These are phyloP conservation scores for Centella asiatica DNA, from an alignment of 129 eudicot species.

Conservation along the genomic window DNA sequence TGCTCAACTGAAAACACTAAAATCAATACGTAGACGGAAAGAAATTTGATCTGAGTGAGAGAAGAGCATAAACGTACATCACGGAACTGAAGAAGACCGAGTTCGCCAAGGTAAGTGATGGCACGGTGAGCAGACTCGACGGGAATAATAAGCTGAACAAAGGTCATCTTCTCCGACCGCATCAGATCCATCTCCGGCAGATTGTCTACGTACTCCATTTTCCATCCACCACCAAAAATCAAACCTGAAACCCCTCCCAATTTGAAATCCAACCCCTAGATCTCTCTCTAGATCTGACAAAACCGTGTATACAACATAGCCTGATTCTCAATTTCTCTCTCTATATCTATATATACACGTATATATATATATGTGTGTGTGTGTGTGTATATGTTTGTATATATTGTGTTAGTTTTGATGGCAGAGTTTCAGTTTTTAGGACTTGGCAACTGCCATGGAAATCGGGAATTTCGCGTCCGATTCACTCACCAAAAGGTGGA, in stretches of 20 bases:
- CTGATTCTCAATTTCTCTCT: slow-evolving; percentile 2
- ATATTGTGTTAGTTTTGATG: not conserved
- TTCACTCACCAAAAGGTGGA: not conserved
- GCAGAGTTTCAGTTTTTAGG: not conserved
- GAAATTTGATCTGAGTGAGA: slow-evolving; percentile 10
- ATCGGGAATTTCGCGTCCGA: slow-evolving; percentile 13
- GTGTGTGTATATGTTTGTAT: not conserved
- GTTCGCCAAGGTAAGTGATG: slow-evolving; percentile 80
- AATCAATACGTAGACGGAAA: slow-evolving; percentile 1
- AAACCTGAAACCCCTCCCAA: not conserved
- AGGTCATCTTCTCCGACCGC: slow-evolving; percentile 95
- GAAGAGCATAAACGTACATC: slow-evolving; percentile 40
- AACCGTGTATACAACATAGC: not conserved
- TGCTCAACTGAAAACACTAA: slow-evolving; percentile 6
- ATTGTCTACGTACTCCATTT: slow-evolving; percentile 60
- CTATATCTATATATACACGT: slow-evolving; percentile 32
- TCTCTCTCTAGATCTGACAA: slow-evolving; percentile 42
- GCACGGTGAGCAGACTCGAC: slow-evolving; percentile 98
- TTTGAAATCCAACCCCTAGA: slow-evolving; percentile 11
- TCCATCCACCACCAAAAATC: slow-evolving; percentile 26
- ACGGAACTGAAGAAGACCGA: slow-evolving; percentile 86
- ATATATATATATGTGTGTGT: not conserved
- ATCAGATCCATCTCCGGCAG: slow-evolving; percentile 93
- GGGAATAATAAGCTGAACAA: slow-evolving; percentile 78
- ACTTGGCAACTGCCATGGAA: slow-evolving; percentile 3